These are phyloP conservation scores for Epichloe gansuensis DNA, from an alignment of 2,329 filamentous ascomycete genomes.

Conservation along the genomic window DNA sequence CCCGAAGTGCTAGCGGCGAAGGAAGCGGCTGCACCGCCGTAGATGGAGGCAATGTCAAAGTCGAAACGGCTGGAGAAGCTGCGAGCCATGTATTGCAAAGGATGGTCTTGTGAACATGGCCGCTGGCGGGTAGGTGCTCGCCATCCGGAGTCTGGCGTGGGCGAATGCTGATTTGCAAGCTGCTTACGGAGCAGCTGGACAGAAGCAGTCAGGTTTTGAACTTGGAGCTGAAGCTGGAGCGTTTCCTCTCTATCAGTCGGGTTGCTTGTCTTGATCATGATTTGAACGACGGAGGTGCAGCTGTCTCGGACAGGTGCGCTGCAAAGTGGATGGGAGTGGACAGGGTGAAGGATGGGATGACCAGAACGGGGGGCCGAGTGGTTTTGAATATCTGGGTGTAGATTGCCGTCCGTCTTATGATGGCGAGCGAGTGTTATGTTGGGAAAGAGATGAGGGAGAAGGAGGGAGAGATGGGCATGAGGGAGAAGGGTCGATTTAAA, in stretches of 20 bases:
- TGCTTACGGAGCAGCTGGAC: background rate
- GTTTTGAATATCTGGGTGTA: background rate
- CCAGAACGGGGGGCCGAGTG: background rate
- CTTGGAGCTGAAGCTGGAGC: background rate
- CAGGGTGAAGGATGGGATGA: no score
- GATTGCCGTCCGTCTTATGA: background rate
- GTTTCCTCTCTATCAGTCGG: background rate
- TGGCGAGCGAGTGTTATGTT: background rate
- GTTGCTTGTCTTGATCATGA: background rate
- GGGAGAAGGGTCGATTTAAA: background rate
- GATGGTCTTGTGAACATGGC: conserved; percentile 16
- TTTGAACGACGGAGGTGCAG: background rate
- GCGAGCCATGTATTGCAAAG: conserved; percentile 31
- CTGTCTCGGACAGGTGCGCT: no score
- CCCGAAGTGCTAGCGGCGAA: conserved; percentile 4
- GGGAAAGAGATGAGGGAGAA: background rate
- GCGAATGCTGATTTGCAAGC: background rate
- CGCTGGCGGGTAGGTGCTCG: conserved; percentile 12
- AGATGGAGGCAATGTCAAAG: conserved; percentile 14
- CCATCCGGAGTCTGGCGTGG: background rate
- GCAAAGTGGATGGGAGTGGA: no score
- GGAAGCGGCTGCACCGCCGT: conserved; percentile 16
- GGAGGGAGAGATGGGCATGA: background rate
- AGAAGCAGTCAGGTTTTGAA: background rate
- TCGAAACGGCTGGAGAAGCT: conserved; percentile 30